Conservation (phyloP, 768 basidiomycete species). For the Tulasnella sp. region DNA sequence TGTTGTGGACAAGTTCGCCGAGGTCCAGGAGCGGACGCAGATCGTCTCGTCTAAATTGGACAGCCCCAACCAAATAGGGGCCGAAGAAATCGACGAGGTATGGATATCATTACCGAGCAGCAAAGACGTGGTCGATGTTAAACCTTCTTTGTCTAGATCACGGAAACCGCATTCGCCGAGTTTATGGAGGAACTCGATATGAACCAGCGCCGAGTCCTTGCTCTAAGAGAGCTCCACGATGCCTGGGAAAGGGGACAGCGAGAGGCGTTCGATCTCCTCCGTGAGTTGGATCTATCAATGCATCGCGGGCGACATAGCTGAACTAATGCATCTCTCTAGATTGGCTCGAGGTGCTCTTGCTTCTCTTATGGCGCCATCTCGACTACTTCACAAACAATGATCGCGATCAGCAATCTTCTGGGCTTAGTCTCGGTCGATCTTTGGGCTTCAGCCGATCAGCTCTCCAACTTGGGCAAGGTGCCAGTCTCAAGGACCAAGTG, state of each 20-base stretch:
- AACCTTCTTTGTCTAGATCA: conserved; percentile 47
- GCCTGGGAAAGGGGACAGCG: conserved; percentile 39
- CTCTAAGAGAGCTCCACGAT: conserved; percentile 56
- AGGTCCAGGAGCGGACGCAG: conserved; percentile 60
- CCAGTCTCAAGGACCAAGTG: conserved; percentile 56
- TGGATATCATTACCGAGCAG: conserved; percentile 30
- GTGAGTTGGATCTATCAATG: conserved; percentile 5
- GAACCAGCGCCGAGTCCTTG: conserved; percentile 61
- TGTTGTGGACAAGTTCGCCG: conserved; percentile 58
- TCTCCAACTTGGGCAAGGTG: conserved; percentile 35
- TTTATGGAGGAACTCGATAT: conserved; percentile 66
- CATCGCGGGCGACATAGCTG: not conserved
- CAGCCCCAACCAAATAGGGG: conserved; percentile 63
- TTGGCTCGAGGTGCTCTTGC: conserved; percentile 70
- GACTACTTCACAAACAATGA: conserved; percentile 50
- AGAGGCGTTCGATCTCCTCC: conserved; percentile 24
- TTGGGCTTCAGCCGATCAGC: conserved; percentile 9
- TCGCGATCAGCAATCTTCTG: conserved; percentile 13
- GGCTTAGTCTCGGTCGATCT: not conserved
- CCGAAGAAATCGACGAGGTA: conserved; percentile 71
- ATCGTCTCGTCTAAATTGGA: conserved; percentile 68
- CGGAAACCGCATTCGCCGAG: conserved; percentile 42
- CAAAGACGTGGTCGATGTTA: no score
- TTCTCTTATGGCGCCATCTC: conserved; percentile 78
- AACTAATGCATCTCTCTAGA: conserved; percentile 41